Base-by-base conservation (phyloP, 306 rosid species). In the Luffa aegyptiaca region DNA sequence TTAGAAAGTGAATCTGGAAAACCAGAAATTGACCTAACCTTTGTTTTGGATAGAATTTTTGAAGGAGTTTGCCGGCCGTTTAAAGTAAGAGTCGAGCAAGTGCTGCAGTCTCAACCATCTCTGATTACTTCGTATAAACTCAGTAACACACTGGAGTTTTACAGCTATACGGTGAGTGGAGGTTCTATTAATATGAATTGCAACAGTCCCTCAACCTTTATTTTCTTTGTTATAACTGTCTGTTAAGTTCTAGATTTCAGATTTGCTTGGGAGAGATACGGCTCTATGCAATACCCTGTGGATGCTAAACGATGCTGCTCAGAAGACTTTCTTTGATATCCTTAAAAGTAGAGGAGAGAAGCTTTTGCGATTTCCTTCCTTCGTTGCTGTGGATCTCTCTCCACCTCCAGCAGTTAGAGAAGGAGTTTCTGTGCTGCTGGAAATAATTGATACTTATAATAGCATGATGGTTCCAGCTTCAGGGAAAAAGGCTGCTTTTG, bases 61-160 rank as follows among this genome's bases (percentile, higher is more conserved):
- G 97, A 95, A 86, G 97, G 99, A 79, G 99, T 95, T 85, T 95
- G 99, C 84, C 88, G 99, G 83, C 99, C 99, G 7, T 95, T 95
- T 85, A 95, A 95, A 93, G 89, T 91, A 83, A 90, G 99, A 82
- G 97, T 95, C 82, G 99, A 95, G 82, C 99, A 95, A 91, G 99
- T 91, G 84, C 88, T 95, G 70, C 99, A 95, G 82, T 91, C 97
- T 56, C 99, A 91, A 66, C 97, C 99, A 63, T 91, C 92, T 87
- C 92, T 95, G 44, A 93, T 92, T 76, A 85, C 91, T 80, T 93
- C 97, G 12, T 95, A 91, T 79, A 95, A 95, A 88, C 97, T 95
- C 86, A 93, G 88, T 76, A 93, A 89, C 75, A 95, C 96, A 51
- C 91, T 95, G 83, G 97, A 93, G 87, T 95, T 95, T 81, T 95